A percentile compares a stretch with the other conserved stretches of the same genome.
These are phyloP conservation scores for Tephrocybe sp. DNA, from an alignment of 768 basidiomycete species.

Conservation along the genomic window DNA sequence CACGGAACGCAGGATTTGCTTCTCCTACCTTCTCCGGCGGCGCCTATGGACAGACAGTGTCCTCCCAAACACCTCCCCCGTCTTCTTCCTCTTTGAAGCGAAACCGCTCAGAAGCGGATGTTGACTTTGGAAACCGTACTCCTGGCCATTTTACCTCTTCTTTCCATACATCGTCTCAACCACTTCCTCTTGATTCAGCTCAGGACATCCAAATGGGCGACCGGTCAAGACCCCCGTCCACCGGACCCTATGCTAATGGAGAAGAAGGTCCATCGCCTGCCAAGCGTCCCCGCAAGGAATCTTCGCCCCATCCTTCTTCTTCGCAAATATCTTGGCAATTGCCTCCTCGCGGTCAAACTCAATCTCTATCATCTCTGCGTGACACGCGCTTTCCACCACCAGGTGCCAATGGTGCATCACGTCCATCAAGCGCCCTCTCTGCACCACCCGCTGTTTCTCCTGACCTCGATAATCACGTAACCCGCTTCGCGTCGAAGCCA, in stretches of 20 bases:
- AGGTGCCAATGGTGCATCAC: slow-evolving; percentile 45
- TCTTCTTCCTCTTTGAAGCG: slow-evolving; percentile 50
- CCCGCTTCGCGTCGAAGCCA: slow-evolving; percentile 72
- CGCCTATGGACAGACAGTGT: slow-evolving; percentile 49
- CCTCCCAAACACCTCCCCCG: slow-evolving; percentile 54
- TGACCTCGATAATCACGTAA: slow-evolving; percentile 44
- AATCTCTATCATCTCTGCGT: slow-evolving; percentile 24
- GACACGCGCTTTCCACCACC: slow-evolving; percentile 27
- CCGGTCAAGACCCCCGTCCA: slow-evolving; percentile 51
- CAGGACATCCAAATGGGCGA: slow-evolving; percentile 48
- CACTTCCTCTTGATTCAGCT: slow-evolving; percentile 24
- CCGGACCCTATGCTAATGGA: slow-evolving; percentile 47
- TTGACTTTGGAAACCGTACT: slow-evolving; percentile 33
- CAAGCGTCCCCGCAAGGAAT: slow-evolving; percentile 71
- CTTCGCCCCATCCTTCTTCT: slow-evolving; percentile 30
- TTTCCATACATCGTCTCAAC: slow-evolving; percentile 23
- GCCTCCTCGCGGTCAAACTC: slow-evolving; percentile 30
- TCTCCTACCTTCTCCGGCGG: slow-evolving; percentile 52
- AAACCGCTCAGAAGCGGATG: slow-evolving; percentile 68
- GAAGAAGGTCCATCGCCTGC: slow-evolving; percentile 67
- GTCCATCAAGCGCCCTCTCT: slow-evolving; percentile 44
- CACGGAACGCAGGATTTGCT: slow-evolving; percentile 47
- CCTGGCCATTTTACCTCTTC: slow-evolving; percentile 18
- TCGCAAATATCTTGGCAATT: slow-evolving; percentile 35
- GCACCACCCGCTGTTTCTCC: slow-evolving; percentile 33